Evolutionary conservation across 1,139 yeast genomes (phyloP), one percentile per base, ranked within the genome.

Genomic region (Geotrichum klebahnii): DNA sequence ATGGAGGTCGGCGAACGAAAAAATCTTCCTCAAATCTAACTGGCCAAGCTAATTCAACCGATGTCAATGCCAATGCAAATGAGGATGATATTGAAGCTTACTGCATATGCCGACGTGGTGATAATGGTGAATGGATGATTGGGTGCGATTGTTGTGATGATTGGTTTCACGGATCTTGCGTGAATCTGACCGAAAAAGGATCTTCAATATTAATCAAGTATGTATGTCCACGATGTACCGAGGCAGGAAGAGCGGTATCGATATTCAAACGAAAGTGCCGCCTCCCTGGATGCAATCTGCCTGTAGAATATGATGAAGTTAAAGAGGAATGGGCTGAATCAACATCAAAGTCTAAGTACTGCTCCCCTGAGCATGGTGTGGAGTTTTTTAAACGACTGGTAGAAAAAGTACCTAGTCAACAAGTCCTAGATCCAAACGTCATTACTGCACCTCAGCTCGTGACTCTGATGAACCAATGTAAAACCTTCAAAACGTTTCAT

Each of bases 111-210:
- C 75, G 94, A 39, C 77, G 76, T 54, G 85, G 90, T 0, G 97
- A 90, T 61, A 74, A 76, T 54, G 95, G 92, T 1, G 54, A 58
- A 39, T 85, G 85, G 65, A 88, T 88, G 96, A 84, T 90, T 20
- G 89, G 86, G 0, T 90, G 97, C 64, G 97, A 89, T 65, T 90
- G 88, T 5, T 90, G 97, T 67, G 96, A 89, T 62, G 96, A 87
- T 57, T 90, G 97, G 97, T 90, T 77, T 63, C 97, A 90, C 67
- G 87, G 90, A 65, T 73, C 71, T 44, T 90, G 97, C 62, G 79
- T 89, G 75, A 76, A 76, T 53, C 64, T 89, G 43, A 73, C 80
- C 45, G 68, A 67, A n/a, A 67, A 71, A 38, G 78, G 77, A 61
- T 76, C 79, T 50, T 72, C 75, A 41, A 70, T 89, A 50, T 81